phyloP scores from a whole-genome alignment of 1,284 basidiomycete genomes.

The Cryptococcus deneoformans region DNA sequence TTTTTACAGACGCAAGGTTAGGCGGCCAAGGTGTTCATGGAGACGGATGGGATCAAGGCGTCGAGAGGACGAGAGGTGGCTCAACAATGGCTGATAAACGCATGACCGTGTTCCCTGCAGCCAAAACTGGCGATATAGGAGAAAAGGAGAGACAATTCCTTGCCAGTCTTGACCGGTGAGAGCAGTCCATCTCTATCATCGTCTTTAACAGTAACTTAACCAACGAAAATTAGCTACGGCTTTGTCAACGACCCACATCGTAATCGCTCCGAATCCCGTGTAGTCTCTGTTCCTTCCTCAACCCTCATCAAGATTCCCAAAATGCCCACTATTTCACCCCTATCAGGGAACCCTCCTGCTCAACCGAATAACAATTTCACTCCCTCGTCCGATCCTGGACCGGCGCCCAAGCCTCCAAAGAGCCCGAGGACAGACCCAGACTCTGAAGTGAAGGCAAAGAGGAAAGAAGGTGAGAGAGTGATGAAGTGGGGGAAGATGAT shows the following conservation, averaged over 20 bases:
- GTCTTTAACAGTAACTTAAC: constrained; percentile 1
- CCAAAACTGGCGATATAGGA: constrained; percentile 41
- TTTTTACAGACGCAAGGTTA: constrained; percentile 64
- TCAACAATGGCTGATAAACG: constrained; percentile 43
- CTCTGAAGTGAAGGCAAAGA: constrained; percentile 16
- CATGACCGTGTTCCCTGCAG: constrained; percentile 56
- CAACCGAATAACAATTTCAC: constrained; percentile 34
- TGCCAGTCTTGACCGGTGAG: constrained; percentile 74
- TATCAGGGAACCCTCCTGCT: constrained; percentile 23
- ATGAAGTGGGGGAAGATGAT: constrained; percentile 92
- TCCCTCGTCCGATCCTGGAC: constrained; percentile 14
- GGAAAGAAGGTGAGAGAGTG: constrained; percentile 68
- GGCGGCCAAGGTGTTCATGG: constrained; percentile 81
- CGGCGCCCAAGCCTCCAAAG: background rate
- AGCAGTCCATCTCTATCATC: background rate
- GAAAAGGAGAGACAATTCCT: constrained; percentile 64
- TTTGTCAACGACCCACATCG: constrained; percentile 68
- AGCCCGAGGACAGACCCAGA: constrained; percentile 2
- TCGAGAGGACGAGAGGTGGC: constrained; percentile 88
- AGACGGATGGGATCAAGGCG: constrained; percentile 85
- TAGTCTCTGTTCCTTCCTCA: constrained; percentile 63
- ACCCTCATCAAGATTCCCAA: constrained; percentile 64
- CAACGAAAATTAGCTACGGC: constrained; percentile 65
- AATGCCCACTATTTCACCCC: constrained; percentile 50
- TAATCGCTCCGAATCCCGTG: constrained; percentile 62